These are phyloP conservation scores for Tylopilus sp. DNA, from an alignment of 768 basidiomycete genomes.

Conservation along the genomic window DNA sequence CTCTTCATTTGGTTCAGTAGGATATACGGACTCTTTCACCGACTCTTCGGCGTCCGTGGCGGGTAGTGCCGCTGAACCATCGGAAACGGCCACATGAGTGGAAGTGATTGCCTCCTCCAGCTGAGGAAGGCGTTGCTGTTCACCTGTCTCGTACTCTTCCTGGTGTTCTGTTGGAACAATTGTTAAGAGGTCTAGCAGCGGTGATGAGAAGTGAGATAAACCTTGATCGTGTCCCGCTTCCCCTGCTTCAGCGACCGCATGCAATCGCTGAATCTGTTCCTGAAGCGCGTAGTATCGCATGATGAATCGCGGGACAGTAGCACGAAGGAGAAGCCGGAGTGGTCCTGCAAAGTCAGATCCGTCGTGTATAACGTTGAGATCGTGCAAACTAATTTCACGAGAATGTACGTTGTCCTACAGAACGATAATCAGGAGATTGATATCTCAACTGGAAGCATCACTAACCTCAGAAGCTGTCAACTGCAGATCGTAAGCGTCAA, in stretches of 20 bases:
- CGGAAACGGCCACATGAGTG: not conserved
- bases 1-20: slow-evolving; percentile 3
- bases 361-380: slow-evolving; percentile 68
- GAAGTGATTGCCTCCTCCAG: slow-evolving; percentile 3
- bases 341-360: slow-evolving; percentile 59
- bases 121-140: slow-evolving; percentile 4
- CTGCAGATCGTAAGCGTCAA: slow-evolving; percentile 71
- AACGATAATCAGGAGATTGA: slow-evolving; percentile 2
- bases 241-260: slow-evolving; percentile 18
- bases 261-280: slow-evolving; percentile 47
- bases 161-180: slow-evolving; percentile 10
- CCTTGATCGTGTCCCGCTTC: slow-evolving; percentile 22
- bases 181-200: not conserved
- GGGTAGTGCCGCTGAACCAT: not conserved
- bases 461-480: slow-evolving; percentile 63
- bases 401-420: slow-evolving; percentile 65
- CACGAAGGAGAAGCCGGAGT: slow-evolving; percentile 54
- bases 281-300: slow-evolving; percentile 62
- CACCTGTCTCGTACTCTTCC: slow-evolving; percentile 8
- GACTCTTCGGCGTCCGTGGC: slow-evolving; percentile 1
- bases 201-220: not conserved
- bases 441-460: not conserved
- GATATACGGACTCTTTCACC: not conserved
- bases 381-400: slow-evolving; percentile 68
- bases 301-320: slow-evolving; percentile 57